Base-by-base conservation (phyloP, 2,329 filamentous ascomycete genomes). In the Boeremia lycopersici region DNA sequence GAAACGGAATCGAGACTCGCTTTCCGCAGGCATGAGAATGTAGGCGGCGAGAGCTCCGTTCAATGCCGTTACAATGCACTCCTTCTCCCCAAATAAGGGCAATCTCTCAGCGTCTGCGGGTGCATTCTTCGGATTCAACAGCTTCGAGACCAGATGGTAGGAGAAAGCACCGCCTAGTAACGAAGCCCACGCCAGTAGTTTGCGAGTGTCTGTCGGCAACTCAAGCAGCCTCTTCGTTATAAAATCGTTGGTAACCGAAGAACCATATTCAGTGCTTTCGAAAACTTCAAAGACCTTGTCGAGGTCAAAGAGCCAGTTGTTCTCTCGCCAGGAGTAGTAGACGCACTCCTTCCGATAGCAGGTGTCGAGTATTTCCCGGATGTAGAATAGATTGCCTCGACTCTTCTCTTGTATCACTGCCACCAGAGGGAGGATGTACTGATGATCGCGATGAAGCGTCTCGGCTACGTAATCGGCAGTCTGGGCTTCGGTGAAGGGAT, bases 381-480 rank as follows among this genome's bases (percentile, higher is more conserved):
- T 89, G 68, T 95, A 96, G 68, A 96, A 97, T 0, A 92, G 89
- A 58, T 96, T 96, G 1, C 93, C 93, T 25, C 85, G 85, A 8
- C 90, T 93, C 76, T 95, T 96, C 67, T 93, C 92, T 71, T 96
- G 90, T 6, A 97, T 86, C 9, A 96, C 90, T 6, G 92, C 85
- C 2, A 90, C 89, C 15, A 98, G 79, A 0, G 92, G 88, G 1
- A 90, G 78, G 1, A 95, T 84, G 41, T 91, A 89, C 30, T 90
- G 86, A 53, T 83, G 84, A 7, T 82, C 76, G 51, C 90, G 84
- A 66, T 90, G 91, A 43, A 98, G 83, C 0, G 93, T 96, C 34
- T 87, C 82, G 7, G 91, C 86, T 19, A 97, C 91, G 67, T 93
- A 96, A 58, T 90, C 82, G 31, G 90, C 82, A 28, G 95, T 90